Base-by-base conservation (phyloP, 208 protist genomes). In the Phytomonas sp. region DNA sequence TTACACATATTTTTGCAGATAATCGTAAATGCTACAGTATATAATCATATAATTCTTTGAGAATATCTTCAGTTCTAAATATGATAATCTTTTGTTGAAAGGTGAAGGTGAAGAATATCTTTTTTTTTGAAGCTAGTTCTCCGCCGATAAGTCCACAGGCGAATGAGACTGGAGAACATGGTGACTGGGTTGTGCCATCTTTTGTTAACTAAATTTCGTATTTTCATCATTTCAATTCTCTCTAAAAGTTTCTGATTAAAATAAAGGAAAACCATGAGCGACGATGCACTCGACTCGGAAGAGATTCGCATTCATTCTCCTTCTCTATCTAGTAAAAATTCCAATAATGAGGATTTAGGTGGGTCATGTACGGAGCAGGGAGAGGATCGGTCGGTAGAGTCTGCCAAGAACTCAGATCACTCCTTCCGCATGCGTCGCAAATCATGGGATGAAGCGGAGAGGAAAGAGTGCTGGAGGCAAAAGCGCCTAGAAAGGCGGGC, bases 401-500 rank as follows among this genome's bases (percentile, higher is more conserved):
- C 8, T 33, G 51, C 8, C 31, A 34, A 51, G 43, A 67, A n/a
- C 20, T 56, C 30, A 67, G 23, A 30, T n/a, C 15, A 74, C 65
- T 0, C 60, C 63, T 0, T 3, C 8, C 4, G 68, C 62, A 8
- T 70, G 75, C 59, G 66, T 23, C 80, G 84, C 68, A 81, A 84
- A 74, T 71, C 36, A 31, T 91, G 80, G 81, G 78, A 81, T 4
- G 77, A 71, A 23, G 85, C 88, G 32, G 80, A 91, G 62, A 77
- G 84, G 67, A 64, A 68, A 2, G 78, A 31, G 5, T 91, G 83
- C 62, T 94, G 88, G 89, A 71, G 73, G 59, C 63, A 72, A 29
- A 90, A 91, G 70, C 85, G 87, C 66, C 40, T 37, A 36, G 78
- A 84, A 62, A 80, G 81, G 68, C 79, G 78, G 60, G 63, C 72